Percentiles rank a stretch among this genome's conserved stretches.
These are phyloP conservation scores for Backusella circina DNA, from an alignment of 192 early-diverging fungal species.

Conservation along the genomic window DNA sequence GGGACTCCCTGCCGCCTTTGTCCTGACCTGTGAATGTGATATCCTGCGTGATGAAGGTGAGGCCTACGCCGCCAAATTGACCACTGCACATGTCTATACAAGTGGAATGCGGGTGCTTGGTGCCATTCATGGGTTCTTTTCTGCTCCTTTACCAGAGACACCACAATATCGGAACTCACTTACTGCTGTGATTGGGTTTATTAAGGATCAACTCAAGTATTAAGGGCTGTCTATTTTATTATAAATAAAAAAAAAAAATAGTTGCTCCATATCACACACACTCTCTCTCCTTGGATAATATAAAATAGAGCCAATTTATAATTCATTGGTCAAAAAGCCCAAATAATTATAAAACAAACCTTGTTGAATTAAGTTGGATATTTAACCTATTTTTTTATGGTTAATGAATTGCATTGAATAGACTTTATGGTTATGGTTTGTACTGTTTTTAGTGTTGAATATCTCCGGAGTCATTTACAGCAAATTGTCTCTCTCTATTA, in stretches of 20 bases:
- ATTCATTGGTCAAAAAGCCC: too few species aligned
- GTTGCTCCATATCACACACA: too few species aligned
- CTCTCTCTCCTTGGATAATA: background rate
- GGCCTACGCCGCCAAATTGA: background rate
- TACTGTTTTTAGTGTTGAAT: background rate
- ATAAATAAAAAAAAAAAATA: too few species aligned
- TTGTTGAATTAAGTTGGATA: background rate
- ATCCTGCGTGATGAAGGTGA: conserved; percentile 27
- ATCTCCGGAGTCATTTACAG: background rate
- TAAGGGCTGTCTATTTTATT: background rate
- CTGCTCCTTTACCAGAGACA: background rate
- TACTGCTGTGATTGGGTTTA: background rate
- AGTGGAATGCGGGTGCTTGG: conserved; percentile 22
- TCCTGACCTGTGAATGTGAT: conserved; percentile 17
- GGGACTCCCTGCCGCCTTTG: conserved; percentile 8
- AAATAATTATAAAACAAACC: background rate
- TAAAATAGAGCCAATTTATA: background rate
- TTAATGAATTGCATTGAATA: too few species aligned
- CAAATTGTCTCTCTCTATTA: background rate
- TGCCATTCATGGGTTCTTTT: conserved; percentile 5
- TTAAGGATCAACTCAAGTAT: background rate
- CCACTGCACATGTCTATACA: conserved; percentile 4
- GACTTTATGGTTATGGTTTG: too few species aligned
- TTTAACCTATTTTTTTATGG: too few species aligned
- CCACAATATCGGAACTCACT: background rate